Conservation (phyloP, 2,329 filamentous ascomycete genomes). For the Drechslerella dactyloides region DNA sequence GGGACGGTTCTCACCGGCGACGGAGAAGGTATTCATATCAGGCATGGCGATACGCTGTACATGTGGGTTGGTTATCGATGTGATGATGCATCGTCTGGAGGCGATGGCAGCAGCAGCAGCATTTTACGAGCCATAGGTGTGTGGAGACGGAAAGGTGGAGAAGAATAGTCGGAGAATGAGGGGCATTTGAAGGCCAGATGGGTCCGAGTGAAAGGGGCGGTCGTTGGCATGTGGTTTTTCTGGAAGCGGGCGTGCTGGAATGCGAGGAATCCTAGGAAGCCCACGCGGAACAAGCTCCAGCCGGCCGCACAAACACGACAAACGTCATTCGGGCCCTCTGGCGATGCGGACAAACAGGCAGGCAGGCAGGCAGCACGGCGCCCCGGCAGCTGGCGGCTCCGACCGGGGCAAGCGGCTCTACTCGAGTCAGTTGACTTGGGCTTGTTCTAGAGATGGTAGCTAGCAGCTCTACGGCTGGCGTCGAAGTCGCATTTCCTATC, state of each 20-base stretch:
- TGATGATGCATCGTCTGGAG: neutral
- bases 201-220: neutral
- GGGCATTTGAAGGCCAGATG: conserved; percentile 1
- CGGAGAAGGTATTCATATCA: conserved; percentile 72
- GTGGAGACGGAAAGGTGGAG: neutral
- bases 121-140: neutral
- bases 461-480: too few relatives aligned
- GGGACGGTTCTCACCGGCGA: conserved; percentile 63
- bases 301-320: neutral
- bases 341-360: neutral
- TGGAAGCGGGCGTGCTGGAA: neutral
- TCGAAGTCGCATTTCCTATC: neutral
- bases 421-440: too few relatives aligned
- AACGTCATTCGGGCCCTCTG: conserved; percentile 1
- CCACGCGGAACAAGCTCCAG: neutral
- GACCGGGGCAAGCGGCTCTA: too few relatives aligned
- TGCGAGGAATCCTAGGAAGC: neutral
- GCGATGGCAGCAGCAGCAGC: neutral
- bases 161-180: neutral
- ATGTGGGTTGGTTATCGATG: neutral
- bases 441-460: too few relatives aligned
- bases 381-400: neutral
- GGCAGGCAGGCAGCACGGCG: neutral
- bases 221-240: neutral
- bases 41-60: conserved; percentile 60